Evolutionary conservation across 306 rosid species (phyloP).

Genomic region (Astragalus membranaceus): DNA sequence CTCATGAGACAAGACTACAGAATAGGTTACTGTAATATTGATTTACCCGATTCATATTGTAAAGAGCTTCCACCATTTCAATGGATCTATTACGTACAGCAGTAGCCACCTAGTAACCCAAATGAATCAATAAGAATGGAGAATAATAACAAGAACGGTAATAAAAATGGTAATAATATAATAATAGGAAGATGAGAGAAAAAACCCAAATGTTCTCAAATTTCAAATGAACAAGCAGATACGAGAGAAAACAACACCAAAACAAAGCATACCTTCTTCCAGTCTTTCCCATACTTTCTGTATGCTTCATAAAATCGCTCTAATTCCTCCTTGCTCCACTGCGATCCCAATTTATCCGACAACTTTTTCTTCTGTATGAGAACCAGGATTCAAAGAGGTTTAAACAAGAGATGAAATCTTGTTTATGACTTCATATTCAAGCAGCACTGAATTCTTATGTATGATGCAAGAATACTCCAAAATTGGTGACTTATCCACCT

Average conservation of each 20-base stretch:
- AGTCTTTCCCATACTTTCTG: conserved; percentile 72
- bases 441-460: not conserved
- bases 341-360: conserved; percentile 76
- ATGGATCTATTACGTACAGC: conserved; percentile 46
- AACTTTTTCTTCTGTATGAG: conserved; percentile 66
- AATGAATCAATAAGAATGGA: conserved; percentile 18
- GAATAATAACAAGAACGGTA: not conserved
- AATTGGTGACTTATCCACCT: not conserved
- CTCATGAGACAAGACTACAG: not conserved
- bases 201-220: not conserved
- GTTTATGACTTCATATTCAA: not conserved
- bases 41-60: conserved; percentile 67
- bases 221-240: conserved; percentile 11
- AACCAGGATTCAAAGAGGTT: conserved; percentile 19
- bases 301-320: conserved; percentile 79
- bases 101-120: conserved; percentile 56
- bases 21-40: conserved; percentile 12
- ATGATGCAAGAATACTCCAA: not conserved
- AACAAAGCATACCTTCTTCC: conserved; percentile 63
- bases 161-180: not conserved
- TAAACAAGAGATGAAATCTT: not conserved
- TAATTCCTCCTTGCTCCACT: conserved; percentile 81
- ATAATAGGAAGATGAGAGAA: not conserved
- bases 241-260: conserved; percentile 13
- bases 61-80: conserved; percentile 84